Percentiles rank a stretch among this genome's conserved stretches.
Conservation (phyloP, 2,329 filamentous ascomycete genomes). For the Chlorencoelia australis region DNA sequence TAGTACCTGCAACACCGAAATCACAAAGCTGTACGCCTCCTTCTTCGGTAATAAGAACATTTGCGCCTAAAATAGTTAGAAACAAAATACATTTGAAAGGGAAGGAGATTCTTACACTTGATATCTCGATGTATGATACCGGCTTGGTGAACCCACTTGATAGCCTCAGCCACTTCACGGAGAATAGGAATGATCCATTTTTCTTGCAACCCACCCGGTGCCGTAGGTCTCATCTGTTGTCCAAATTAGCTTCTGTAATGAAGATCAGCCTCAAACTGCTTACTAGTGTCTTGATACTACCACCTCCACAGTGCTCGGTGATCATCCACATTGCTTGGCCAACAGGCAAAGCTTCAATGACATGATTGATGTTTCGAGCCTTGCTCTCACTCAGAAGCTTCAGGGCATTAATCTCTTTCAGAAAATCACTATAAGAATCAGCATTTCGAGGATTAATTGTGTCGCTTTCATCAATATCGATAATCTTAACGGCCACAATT, state of each 20-base stretch:
- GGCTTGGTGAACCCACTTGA: conserved; percentile 57
- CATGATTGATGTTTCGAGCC: conserved; percentile 70
- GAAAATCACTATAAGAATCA: conserved; percentile 58
- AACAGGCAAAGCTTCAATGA: conserved; percentile 69
- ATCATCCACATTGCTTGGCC: conserved; percentile 81
- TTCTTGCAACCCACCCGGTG: conserved; percentile 55
- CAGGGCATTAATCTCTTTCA: conserved; percentile 60
- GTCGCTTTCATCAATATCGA: conserved; percentile 73
- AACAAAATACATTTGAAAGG: not conserved
- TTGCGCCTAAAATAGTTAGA: conserved; percentile 37
- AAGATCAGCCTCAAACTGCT: conserved; percentile 19
- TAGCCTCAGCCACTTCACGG: conserved; percentile 54
- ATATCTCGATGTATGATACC: conserved; percentile 64
- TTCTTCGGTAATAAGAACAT: conserved; percentile 68
- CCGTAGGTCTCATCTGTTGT: conserved; percentile 50
- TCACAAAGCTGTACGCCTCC: conserved; percentile 74
- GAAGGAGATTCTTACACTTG: conserved; percentile 40
- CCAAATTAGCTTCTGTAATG: conserved; percentile 30
- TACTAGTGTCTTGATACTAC: conserved; percentile 63
- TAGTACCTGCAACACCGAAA: conserved; percentile 71
- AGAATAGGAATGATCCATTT: conserved; percentile 61
- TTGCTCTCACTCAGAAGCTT: conserved; percentile 64
- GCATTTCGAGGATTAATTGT: conserved; percentile 53
- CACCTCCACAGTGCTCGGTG: conserved; percentile 76
- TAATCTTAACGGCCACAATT: conserved; percentile 69